A percentile compares a stretch with the other conserved stretches of the same genome.
Conservation (phyloP, 192 early-diverging fungal species). For the Backusella parvicylindrica region DNA sequence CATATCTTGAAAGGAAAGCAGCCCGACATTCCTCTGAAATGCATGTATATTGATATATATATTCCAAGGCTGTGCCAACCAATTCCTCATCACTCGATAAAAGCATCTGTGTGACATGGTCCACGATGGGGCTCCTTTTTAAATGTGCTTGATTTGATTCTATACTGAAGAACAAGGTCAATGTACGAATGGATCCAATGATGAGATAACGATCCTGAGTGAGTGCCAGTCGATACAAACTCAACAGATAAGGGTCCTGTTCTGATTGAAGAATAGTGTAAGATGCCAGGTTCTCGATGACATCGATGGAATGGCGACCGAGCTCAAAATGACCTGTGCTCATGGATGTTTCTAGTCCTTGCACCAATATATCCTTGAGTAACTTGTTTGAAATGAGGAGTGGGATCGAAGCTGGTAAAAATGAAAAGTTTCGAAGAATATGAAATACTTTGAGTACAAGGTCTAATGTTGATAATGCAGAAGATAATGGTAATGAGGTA, state of each 20-base stretch:
- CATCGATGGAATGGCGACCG: conserved; percentile 56
- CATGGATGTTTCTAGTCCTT: conserved; percentile 53
- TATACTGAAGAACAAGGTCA: conserved; percentile 51
- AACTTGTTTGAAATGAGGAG: conserved; percentile 37
- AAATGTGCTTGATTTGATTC: conserved; percentile 26
- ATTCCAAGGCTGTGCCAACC: conserved; percentile 58
- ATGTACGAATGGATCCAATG: conserved; percentile 46
- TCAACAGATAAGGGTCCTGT: background rate
- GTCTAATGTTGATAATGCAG: background rate
- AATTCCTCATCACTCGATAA: conserved; percentile 57
- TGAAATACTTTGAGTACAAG: conserved; percentile 60
- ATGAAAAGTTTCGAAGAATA: conserved; percentile 66
- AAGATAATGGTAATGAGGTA: background rate
- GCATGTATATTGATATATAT: conserved; percentile 46
- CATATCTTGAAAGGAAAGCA: background rate
- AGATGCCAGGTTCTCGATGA: conserved; percentile 56
- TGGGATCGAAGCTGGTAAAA: conserved; percentile 50
- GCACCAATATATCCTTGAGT: conserved; percentile 55
- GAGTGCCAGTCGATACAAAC: conserved; percentile 33
- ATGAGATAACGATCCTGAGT: conserved; percentile 55
- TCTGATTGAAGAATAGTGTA: conserved; percentile 34
- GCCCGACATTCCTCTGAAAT: background rate
- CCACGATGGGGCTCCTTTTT: conserved; percentile 28
- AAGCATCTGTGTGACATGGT: conserved; percentile 53
- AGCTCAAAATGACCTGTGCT: conserved; percentile 47